Conservation (phyloP, 768 basidiomycete genomes). For the Rossbeevera mucosa region DNA sequence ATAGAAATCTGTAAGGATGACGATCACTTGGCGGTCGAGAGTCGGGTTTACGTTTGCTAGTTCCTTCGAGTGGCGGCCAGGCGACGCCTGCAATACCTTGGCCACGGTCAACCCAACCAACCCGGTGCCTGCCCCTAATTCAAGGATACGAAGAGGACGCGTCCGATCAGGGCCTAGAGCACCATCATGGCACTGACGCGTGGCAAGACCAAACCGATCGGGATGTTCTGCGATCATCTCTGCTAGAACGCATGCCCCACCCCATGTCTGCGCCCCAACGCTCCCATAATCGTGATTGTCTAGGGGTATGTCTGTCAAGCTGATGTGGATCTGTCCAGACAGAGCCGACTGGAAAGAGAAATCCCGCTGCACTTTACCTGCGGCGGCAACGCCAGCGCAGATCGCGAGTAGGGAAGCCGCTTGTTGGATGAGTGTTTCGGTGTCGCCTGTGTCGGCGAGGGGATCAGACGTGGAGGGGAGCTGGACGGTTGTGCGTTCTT, state of each 20-base stretch:
- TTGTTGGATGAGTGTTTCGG: slow-evolving; percentile 43
- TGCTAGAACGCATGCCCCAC: slow-evolving; percentile 74
- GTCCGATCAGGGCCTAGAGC: background rate
- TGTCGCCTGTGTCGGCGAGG: slow-evolving; percentile 27
- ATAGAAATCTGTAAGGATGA: slow-evolving; percentile 50
- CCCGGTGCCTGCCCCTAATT: slow-evolving; percentile 57
- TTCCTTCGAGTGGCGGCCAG: background rate
- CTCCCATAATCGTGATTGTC: slow-evolving; percentile 65
- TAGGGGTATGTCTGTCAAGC: slow-evolving; percentile 64
- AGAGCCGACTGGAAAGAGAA: slow-evolving; percentile 40
- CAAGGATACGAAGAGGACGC: slow-evolving; percentile 38
- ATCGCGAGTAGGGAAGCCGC: slow-evolving; percentile 62
- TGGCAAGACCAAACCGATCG: slow-evolving; percentile 40
- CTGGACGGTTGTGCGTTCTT: background rate
- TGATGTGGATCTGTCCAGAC: slow-evolving; percentile 31
- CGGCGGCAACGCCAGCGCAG: slow-evolving; percentile 59
- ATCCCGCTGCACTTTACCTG: slow-evolving; percentile 51
- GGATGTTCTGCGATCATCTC: slow-evolving; percentile 66
- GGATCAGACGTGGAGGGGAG: background rate
- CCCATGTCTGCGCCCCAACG: slow-evolving; percentile 89
- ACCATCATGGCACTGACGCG: background rate
- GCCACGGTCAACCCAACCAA: slow-evolving; percentile 43
- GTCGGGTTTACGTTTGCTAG: background rate
- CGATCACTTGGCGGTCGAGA: slow-evolving; percentile 7
- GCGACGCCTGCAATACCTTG: slow-evolving; percentile 24